phyloP scores from a whole-genome alignment of 225 moss, liverwort and hornwort genomes.

The Asterella californica region DNA sequence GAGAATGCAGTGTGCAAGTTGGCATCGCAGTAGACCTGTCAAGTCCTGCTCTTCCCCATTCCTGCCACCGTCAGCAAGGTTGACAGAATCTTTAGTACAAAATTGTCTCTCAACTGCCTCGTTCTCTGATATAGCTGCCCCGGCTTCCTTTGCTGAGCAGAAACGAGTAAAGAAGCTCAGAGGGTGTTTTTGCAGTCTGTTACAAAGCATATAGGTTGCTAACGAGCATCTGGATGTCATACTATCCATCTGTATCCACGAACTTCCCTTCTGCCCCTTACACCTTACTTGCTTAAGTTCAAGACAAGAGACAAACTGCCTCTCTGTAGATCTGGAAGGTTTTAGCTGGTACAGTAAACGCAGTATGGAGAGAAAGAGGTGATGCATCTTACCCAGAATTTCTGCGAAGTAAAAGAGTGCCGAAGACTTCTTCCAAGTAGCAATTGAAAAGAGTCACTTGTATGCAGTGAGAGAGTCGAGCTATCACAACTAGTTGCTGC shows the following conservation, averaged over 20 bases:
- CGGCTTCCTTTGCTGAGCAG: too few relatives aligned
- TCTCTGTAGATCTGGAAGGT: not conserved
- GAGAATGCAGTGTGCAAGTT: conserved; percentile 31
- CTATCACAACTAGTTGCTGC: conserved; percentile 27
- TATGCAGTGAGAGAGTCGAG: conserved; percentile 29
- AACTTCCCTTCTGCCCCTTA: not conserved
- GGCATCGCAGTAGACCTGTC: conserved; percentile 16
- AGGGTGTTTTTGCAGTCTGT: too few relatives aligned
- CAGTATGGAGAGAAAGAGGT: too few relatives aligned
- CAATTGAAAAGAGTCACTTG: conserved; percentile 26
- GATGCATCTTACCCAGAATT: conserved; percentile 3
- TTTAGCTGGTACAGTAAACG: too few relatives aligned
- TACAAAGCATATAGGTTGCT: too few relatives aligned
- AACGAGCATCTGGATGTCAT: too few relatives aligned
- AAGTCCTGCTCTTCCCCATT: not conserved
- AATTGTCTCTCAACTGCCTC: not conserved
- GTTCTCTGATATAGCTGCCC: too few relatives aligned
- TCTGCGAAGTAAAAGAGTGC: conserved; percentile 14
- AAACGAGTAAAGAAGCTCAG: too few relatives aligned
- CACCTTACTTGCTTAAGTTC: not conserved
- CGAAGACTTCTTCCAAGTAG: conserved; percentile 26
- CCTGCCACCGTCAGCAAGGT: not conserved
- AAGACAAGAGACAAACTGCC: not conserved
- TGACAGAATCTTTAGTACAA: not conserved
- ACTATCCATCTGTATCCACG: not conserved